phyloP scores from a whole-genome alignment of 768 basidiomycete genomes.

The Tricholoma terreum region DNA sequence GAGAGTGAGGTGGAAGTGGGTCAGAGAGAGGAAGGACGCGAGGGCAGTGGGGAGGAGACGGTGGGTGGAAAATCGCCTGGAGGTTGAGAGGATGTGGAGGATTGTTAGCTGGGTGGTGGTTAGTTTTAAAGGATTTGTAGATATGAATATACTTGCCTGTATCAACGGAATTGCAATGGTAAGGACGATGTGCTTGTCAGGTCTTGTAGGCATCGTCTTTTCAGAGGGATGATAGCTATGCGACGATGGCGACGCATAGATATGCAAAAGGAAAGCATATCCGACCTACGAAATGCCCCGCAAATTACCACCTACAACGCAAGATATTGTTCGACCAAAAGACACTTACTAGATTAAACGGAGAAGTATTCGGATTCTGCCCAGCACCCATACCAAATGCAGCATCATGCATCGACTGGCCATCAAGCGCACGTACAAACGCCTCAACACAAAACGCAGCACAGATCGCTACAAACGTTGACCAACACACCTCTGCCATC shows the following conservation, averaged over 20 bases:
- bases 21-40: slow-evolving; percentile 53
- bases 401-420: slow-evolving; percentile 34
- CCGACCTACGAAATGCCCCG: slow-evolving; percentile 61
- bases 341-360: slow-evolving; percentile 66
- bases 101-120: slow-evolving; percentile 46
- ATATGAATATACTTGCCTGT: slow-evolving; percentile 43
- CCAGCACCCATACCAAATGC: slow-evolving; percentile 34
- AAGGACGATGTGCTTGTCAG: slow-evolving; percentile 70
- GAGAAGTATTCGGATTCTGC: slow-evolving; percentile 48
- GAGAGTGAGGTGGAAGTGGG: slow-evolving; percentile 66
- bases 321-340: background rate
- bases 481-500: slow-evolving; percentile 70
- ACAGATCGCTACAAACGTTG: slow-evolving; percentile 67
- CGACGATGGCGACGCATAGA: slow-evolving; percentile 66
- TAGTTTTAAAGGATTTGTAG: background rate
- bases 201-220: slow-evolving; percentile 49
- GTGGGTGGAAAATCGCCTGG: slow-evolving; percentile 58
- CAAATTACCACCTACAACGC: background rate
- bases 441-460: slow-evolving; percentile 62
- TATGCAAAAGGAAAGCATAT: slow-evolving; percentile 72
- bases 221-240: slow-evolving; percentile 43
- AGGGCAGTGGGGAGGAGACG: slow-evolving; percentile 70
- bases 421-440: slow-evolving; percentile 66
- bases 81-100: slow-evolving; percentile 64
- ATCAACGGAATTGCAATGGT: slow-evolving; percentile 71